phyloP scores from a whole-genome alignment of 331 rosid species.

The Telfairia occidentalis region DNA sequence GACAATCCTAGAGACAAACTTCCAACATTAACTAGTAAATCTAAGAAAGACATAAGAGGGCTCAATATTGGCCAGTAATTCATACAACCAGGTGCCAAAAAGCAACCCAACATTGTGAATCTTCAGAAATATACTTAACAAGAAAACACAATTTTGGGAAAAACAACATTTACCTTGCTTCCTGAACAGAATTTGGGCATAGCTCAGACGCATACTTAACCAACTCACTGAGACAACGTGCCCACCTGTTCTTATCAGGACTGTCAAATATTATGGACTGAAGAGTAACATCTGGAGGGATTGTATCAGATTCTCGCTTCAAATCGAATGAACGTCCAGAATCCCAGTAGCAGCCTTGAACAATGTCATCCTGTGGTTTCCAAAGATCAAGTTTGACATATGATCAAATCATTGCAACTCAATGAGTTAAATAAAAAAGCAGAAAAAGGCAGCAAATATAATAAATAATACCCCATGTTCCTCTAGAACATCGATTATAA shows the following conservation, averaged over 20 bases:
- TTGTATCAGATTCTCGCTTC: constrained; percentile 87
- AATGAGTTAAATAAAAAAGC: not conserved
- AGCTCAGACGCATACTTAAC: constrained; percentile 92
- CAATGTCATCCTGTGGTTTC: constrained; percentile 79
- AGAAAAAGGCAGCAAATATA: not conserved
- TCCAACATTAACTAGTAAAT: not conserved
- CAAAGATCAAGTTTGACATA: constrained; percentile 14
- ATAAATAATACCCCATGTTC: constrained; percentile 78
- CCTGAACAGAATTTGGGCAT: constrained; percentile 88
- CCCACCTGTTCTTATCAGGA: constrained; percentile 98
- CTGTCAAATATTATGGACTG: constrained; percentile 97
- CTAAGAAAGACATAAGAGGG: not conserved
- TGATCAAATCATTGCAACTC: not conserved
- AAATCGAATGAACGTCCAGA: constrained; percentile 86
- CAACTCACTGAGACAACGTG: constrained; percentile 91
- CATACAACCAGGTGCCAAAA: not conserved
- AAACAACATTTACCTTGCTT: constrained; percentile 54
- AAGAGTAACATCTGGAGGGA: constrained; percentile 84
- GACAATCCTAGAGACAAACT: not conserved
- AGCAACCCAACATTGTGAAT: not conserved
- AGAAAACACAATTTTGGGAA: not conserved
- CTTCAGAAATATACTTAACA: not conserved
- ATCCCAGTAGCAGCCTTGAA: constrained; percentile 96
- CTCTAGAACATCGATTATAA: constrained; percentile 88
- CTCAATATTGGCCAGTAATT: not conserved